Base-by-base conservation (phyloP, 2,329 filamentous ascomycete species). In the Aspergillus floridensis region DNA sequence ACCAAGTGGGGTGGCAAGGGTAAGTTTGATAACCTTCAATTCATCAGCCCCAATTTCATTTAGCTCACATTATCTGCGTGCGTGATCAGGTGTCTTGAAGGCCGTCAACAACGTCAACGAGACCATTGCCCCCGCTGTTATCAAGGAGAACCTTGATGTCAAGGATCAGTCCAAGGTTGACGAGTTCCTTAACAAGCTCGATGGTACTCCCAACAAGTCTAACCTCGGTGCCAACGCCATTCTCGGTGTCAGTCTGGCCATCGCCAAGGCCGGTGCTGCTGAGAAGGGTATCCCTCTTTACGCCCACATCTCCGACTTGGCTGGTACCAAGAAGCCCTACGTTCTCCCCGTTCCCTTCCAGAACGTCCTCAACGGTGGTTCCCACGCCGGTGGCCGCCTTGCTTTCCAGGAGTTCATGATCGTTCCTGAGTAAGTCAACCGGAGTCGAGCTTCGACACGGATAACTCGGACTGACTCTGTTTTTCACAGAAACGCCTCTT, bases 361-460 rank as follows among this genome's bases (percentile, higher is more conserved):
- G 88, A 96, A 96, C 82, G 91, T 96, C 76, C 85, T 96, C 68
- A 96, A 96, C 80, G 91, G 91, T 76, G 89, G 95, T 70, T 98
- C 93, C 74, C 95, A 99, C 84, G 95, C 95, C 68, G 95, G 95
- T 86, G 95, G 95, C 75, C 91, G 93, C 77, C 87, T 96, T 71
- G 91, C 91, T 69, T 96, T 96, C 87, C 92, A 96, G 81, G 92
- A 96, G 81, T 96, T 96, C 86, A 96, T 96, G 92, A 93, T 96
- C 70, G 91, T 93, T 60, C 91, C 91, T 66, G 88, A 86, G 83
- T 89, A 82, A 77, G 85, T 81, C 44, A 29, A n/a, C 19, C 4
- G 29, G 8, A 8, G 4, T 10, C 16, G n/a, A 16, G 21, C 41
- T n/a, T 14, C 16, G 16, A 6, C 2, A 2, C 24, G 8, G 24